Percentiles rank a stretch among this genome's conserved stretches.
These are phyloP conservation scores for Didymella pinodella DNA, from an alignment of 2,329 filamentous ascomycete genomes.

Conservation along the genomic window DNA sequence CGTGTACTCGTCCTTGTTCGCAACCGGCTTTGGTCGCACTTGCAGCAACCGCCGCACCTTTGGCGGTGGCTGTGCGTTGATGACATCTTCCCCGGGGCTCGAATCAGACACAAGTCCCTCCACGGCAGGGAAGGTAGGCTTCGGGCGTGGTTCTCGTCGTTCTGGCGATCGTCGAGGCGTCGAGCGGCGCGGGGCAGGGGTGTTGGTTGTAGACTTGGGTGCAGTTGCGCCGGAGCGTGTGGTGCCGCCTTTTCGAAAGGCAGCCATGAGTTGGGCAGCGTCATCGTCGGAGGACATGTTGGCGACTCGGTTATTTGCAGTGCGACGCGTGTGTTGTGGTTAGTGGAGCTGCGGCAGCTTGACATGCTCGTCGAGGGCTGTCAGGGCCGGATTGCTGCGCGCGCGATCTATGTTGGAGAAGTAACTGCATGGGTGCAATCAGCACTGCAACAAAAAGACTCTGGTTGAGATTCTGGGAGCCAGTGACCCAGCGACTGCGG, in stretches of 20 bases:
- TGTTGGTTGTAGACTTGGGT: conserved; percentile 1
- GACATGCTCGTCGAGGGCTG: not conserved
- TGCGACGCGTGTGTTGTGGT: not conserved
- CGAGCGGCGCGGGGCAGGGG: conserved; percentile 1
- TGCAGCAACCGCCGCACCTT: conserved; percentile 27
- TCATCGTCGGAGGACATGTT: conserved; percentile 42
- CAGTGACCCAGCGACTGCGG: not conserved
- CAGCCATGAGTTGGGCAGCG: conserved; percentile 36
- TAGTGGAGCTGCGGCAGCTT: not conserved
- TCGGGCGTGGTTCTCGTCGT: not conserved
- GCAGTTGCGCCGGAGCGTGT: not conserved
- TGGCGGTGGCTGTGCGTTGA: not conserved
- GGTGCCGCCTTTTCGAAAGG: conserved; percentile 31
- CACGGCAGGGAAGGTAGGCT: conserved; percentile 26
- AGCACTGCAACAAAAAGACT: not conserved
- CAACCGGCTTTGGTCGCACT: conserved; percentile 39
- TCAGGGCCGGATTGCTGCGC: not conserved
- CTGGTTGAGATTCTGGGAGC: not conserved
- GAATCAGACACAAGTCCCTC: conserved; percentile 26
- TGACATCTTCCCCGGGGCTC: conserved; percentile 22
- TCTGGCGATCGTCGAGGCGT: conserved; percentile 1
- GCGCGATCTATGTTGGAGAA: not conserved
- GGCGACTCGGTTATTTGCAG: not conserved
- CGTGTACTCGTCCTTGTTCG: conserved; percentile 44
- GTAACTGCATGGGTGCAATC: too few relatives aligned